Evolutionary conservation across 345 rosid species (phyloP), one percentile per base, ranked within the genome.

Genomic region (Diplotaxis tenuifolia): DNA sequence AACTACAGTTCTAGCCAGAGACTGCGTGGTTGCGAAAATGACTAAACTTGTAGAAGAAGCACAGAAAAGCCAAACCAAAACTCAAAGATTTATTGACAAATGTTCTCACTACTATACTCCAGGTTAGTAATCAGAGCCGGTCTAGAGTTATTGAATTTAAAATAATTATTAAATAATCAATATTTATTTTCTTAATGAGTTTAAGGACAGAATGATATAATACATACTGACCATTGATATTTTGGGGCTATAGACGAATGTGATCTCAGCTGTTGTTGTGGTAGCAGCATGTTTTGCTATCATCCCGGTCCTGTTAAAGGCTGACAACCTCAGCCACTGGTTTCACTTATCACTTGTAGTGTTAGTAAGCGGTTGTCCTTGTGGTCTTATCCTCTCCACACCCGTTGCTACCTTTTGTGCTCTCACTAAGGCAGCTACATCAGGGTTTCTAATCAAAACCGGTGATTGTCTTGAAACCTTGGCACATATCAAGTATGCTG

Each of bases 1-100:
- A 73, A 93, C 96, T 47, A 91, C 96, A 16, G 86, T 85, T 50
- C 34, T 93, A 31, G 96, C 98, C 6, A 84, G 84, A 77, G 97
- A 91, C 47, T 89, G 91, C 62, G 84, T 86, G 28, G 96, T 93
- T 52, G 91, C 95, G 7, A 88, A 86, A 78, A 86, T 93, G 98
- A 80, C 89, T 60, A 88, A 86, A 77, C 92, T 93, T 12, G 98
- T 93, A 10, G 96, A 93, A 81, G 97, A 91, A 83, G 98, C 98
- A 60, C 97, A 93, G 64, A 93, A 81, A 78, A 80, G 83, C 82
- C 87, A 88, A 83, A 78, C 97, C 20, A 86, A 55, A 67, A 83
- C 92, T 8, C 94, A 93, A 72, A 86, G 88, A 73, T 81, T 91
- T 16, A 81, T 91, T 5, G 98, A 93, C 82, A 84, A 80, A 77